Base-by-base conservation (phyloP, 176 grass and related monocot genomes). In the Oryza australiensis region DNA sequence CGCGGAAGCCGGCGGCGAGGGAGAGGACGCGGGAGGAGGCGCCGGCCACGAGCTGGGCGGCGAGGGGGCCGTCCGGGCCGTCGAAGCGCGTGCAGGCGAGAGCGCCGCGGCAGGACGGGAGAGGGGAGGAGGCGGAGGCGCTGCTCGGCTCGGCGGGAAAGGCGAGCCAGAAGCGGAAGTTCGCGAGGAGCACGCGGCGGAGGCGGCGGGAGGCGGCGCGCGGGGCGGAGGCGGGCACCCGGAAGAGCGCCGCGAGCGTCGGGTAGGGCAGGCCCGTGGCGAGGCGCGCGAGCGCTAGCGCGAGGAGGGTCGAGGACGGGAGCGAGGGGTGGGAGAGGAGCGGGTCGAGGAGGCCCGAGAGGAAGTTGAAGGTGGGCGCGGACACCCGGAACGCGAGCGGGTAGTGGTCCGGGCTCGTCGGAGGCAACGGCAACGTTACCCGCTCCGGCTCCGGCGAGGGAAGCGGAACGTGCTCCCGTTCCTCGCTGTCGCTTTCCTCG, bases 341-440 rank as follows among this genome's bases (percentile, higher is more conserved):
- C 74, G 90, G 93, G 57, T 95, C 93, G 74, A 95, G 93, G 12
- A 95, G 93, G 70, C 93, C 90, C 12, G 87, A 68, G 85, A 95
- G 87, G 85, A 84, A 95, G 71, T 92, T 60, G 87, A 95, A 95
- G 90, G 93, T 95, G 81, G 87, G 13, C 9, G 87, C 84, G 0
- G 84, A 88, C 66, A 95, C 89, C 12, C 90, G 87, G 87, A 95
- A 95, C 74, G 78, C 89, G 43, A 92, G 85, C 38, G 71, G 87
- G 70, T 81, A 92, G 68, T 92, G 85, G 66, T 95, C 93, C 24
- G 76, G 88, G 69, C 75, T 89, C 66, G 83, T 77, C 12, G 82
- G 77, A 63, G 73, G 73, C 0, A 63, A 72, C 68, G 73, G 73
- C 0, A 63, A 22, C 20, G n/a, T 20, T 9, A 20, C 5, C 30